Conservation (phyloP, 2,329 filamentous ascomycete species). For the Ophiostoma ips region DNA sequence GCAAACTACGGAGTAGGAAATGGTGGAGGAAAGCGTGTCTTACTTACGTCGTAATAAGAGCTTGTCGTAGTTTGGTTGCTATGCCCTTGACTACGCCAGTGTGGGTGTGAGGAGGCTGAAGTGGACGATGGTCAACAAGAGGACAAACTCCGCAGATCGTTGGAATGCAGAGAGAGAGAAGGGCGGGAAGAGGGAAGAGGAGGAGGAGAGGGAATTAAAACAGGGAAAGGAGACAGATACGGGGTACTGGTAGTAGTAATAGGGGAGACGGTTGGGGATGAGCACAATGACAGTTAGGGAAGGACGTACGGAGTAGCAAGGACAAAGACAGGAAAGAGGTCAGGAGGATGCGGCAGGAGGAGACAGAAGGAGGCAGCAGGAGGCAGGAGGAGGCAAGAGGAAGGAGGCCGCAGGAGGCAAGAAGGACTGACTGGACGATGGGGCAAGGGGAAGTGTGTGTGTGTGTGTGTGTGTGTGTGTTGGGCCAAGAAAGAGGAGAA, state of each 20-base stretch:
- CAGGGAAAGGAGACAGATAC: neutral
- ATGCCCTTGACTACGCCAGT: neutral
- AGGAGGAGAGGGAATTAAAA: neutral
- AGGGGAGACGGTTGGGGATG: neutral
- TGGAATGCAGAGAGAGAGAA: neutral
- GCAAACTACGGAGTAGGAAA: too few species aligned
- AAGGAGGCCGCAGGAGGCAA: neutral
- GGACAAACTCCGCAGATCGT: neutral
- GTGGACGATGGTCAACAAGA: neutral
- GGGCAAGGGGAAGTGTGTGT: neutral
- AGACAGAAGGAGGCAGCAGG: neutral
- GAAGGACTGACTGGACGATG: neutral
- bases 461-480: neutral
- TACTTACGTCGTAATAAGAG: too few species aligned
- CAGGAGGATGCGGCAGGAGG: too few species aligned
- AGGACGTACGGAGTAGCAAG: neutral
- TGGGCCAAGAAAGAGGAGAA: too few species aligned
- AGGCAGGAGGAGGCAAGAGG: neutral
- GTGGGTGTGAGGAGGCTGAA: conserved; percentile 2
- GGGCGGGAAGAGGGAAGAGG: neutral
- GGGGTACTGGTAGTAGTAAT: too few species aligned
- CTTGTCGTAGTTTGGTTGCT: neutral
- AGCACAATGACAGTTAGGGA: neutral
- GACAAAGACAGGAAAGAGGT: neutral
- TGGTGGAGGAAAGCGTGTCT: too few species aligned